phyloP scores from a whole-genome alignment of 129 eudicot species.

The Pseudognaphalium luteoalbum region DNA sequence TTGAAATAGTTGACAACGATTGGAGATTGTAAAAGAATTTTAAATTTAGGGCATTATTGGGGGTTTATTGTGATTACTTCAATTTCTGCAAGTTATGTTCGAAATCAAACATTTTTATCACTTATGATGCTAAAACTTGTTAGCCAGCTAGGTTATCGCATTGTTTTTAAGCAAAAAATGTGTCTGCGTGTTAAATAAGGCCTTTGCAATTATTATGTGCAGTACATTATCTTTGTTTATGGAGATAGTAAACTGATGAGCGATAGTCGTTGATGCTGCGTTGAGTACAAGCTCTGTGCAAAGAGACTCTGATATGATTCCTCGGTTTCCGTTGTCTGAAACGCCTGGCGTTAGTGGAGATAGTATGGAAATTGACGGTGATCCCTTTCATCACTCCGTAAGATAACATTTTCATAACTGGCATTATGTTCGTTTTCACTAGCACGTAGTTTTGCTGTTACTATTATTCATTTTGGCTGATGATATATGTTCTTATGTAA shows the following conservation, averaged over 20 bases:
- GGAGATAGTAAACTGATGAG: slow-evolving; percentile 73
- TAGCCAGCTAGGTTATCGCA: slow-evolving; percentile 14
- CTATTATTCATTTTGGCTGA: not conserved
- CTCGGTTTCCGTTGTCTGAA: slow-evolving; percentile 43
- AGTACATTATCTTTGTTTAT: slow-evolving; percentile 66
- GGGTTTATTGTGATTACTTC: slow-evolving; percentile 19
- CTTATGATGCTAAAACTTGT: slow-evolving; percentile 17
- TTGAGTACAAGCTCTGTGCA: slow-evolving; percentile 52
- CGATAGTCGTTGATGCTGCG: slow-evolving; percentile 48
- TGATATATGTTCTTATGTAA: not conserved
- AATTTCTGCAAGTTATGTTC: not conserved
- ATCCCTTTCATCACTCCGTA: slow-evolving; percentile 57
- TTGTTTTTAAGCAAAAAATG: not conserved
- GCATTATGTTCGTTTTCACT: not conserved
- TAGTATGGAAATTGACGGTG: slow-evolving; percentile 78
- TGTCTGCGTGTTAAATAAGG: not conserved
- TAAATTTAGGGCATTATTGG: slow-evolving; percentile 25
- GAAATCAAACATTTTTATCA: not conserved
- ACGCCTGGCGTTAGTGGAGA: slow-evolving; percentile 49
- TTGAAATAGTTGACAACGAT: slow-evolving; percentile 5
- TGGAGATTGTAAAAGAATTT: not conserved
- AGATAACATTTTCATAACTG: slow-evolving; percentile 22
- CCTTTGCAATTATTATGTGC: slow-evolving; percentile 38
- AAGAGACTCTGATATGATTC: slow-evolving; percentile 55
- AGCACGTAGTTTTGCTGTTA: not conserved